A percentile compares a stretch with the other conserved stretches of the same genome.
Conservation (phyloP, 2,329 filamentous ascomycete species). For the Beauveria brongniartii region DNA sequence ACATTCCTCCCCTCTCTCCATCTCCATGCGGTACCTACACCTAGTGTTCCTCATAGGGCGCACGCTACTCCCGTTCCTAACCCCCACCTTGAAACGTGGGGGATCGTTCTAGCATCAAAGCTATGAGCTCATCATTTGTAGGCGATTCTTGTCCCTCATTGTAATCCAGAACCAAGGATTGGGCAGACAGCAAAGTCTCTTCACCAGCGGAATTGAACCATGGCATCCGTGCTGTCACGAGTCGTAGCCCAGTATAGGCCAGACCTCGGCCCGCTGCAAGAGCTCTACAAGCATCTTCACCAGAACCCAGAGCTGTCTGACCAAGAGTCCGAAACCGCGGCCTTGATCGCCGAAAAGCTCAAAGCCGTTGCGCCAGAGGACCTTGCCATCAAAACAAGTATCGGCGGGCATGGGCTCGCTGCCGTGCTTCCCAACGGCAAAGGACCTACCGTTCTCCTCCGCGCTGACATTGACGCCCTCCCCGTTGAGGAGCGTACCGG, state of each 20-base stretch:
- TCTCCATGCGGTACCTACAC: not conserved
- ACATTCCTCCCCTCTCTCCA: not conserved
- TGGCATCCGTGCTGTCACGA: constrained; percentile 2
- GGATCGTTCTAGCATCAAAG: not conserved
- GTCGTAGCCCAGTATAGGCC: constrained; percentile 3
- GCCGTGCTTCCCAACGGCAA: constrained; percentile 47
- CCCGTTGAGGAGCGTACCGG: constrained; percentile 49
- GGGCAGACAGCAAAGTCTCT: not conserved
- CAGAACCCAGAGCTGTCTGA: constrained; percentile 50
- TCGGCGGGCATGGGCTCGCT: constrained; percentile 52
- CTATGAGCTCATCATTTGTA: not conserved
- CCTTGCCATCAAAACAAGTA: constrained; percentile 34
- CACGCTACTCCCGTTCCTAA: not conserved
- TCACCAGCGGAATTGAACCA: not conserved
- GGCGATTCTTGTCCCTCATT: not conserved
- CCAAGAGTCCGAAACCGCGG: constrained; percentile 45
- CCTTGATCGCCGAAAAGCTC: constrained; percentile 35
- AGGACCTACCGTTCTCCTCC: constrained; percentile 47
- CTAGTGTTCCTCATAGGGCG: not conserved
- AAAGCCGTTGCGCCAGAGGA: constrained; percentile 4
- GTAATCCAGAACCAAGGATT: not conserved
- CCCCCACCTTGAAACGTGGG: constrained; percentile 3
- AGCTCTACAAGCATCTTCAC: constrained; percentile 51
- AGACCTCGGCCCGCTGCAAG: constrained; percentile 4
- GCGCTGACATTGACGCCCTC: constrained; percentile 56